Evolutionary conservation across 331 rosid genomes (phyloP), one percentile per base, ranked within the genome.

Genomic region (Malus hybrid): DNA sequence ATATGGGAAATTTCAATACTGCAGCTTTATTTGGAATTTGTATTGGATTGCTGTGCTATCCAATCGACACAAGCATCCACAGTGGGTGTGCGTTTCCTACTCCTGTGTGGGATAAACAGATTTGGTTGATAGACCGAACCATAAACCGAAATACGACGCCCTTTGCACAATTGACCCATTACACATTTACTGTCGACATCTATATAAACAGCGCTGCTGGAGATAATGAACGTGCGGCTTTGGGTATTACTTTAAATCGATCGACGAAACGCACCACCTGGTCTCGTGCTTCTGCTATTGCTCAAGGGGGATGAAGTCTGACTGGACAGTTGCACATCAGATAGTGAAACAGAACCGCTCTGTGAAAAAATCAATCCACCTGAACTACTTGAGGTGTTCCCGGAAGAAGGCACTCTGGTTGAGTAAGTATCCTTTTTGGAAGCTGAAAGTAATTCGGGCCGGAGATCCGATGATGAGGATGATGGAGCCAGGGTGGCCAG

Each of bases 401-500:
- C 92, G 77, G 93, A 71, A n/a, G 90, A 80, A 75, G 86, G 90
- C 85, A 86, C 75, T 79, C 89, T 81, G 36, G 87, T 63, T 18
- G 92, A 75, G 71, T 80, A 86, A 55, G 88, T 76, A 73, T 90
- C 96, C 82, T 7, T 85, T 72, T 68, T 80, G 62, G 91, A 63
- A 55, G 82, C 84, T 10, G 88, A 71, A 75, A 76, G 79, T 34
- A 79, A 73, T 29, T 91, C 92, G 13, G 89, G 87, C 70, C 82
- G 85, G 75, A 85, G 89, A 66, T 87, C 92, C 7, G 96, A 77
- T 33, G 93, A 81, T 24, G 89, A 74, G 20, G 87, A 74, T 32
- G 93, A 78, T 71, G 93, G 92, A 84, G 87, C 89, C 81, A 86
- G 80, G 46, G 83, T 89, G 62, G 92, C 93, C 63, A 88, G 86